Base-by-base conservation (phyloP, 306 rosid species). In the Prunus padus region DNA sequence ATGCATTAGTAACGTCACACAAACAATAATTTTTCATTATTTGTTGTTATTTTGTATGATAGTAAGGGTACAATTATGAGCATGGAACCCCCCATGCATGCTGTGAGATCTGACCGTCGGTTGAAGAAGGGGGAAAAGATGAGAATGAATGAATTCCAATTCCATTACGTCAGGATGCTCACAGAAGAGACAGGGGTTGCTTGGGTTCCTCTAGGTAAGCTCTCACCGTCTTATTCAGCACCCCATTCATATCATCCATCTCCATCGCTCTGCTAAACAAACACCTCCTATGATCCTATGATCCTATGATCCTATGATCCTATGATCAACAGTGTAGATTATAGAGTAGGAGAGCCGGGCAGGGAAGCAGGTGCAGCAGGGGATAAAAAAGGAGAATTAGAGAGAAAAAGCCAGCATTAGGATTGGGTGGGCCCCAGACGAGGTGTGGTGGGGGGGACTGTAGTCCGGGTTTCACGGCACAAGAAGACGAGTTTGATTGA, bases 391-490 rank as follows among this genome's bases (percentile, higher is more conserved):
- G 9, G 16, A 8, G 51, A 13, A 11, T 25, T 25, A 59, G 1
- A 5, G 71, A 15, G 1, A 11, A 25, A 62, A 14, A 22, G 16
- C 7, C 74, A 56, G 60, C 71, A 23, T 6, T 3, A 4, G 25
- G 3, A 8, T 2, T 70, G 1, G 26, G 79, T 44, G 71, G 76
- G 69, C 4, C 61, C 40, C 18, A 9, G 15, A 8, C 8, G 20
- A 73, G 25, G 70, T 12, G 11, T 40, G 14, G 57, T 1, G 65
- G 31, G 54, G 40, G 57, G 67, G 78, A 82, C 83, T 82, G 83
- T 80, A 80, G 81, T 85, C 84, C 85, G 89, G 62, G 84, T 80
- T 85, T 86, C 71, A 60, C 87, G 86, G 87, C 86, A 77, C 47
- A 79, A 86, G 76, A 67, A 80, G 89, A 80, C 86, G 84, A 86